Percentiles rank a stretch among this genome's conserved stretches.
Conservation (phyloP, 2,329 filamentous ascomycete species). For the Colletotrichum camelliae region DNA sequence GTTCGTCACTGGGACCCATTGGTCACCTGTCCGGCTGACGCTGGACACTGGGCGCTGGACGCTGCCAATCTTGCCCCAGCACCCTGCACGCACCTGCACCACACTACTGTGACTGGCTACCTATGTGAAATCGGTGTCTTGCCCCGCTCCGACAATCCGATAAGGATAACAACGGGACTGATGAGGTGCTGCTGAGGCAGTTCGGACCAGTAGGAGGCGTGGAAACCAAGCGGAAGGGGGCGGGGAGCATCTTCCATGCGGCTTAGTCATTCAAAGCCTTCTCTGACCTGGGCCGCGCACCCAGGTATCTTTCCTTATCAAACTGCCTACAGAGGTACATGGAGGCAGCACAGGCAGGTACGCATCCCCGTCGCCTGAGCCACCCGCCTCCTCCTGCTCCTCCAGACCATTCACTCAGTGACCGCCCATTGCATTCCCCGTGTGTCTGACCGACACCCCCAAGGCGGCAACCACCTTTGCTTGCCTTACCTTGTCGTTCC, state of each 20-base stretch:
- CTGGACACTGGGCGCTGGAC: neutral
- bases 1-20: neutral
- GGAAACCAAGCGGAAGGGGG: neutral
- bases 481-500: neutral
- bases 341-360: neutral
- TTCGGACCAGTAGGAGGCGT: neutral
- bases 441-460: slow-evolving; percentile 19
- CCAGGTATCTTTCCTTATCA: neutral
- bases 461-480: slow-evolving; percentile 22
- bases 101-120: neutral
- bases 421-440: slow-evolving; percentile 23
- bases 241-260: neutral
- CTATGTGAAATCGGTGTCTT: slow-evolving; percentile 11
- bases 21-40: slow-evolving; percentile 12
- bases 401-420: slow-evolving; percentile 12
- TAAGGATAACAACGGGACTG: slow-evolving; percentile 17
- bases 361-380: slow-evolving; percentile 8
- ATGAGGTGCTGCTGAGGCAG: neutral
- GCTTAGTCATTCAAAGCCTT: neutral
- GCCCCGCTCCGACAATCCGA: slow-evolving; percentile 21
- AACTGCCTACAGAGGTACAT: neutral
- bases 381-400: neutral
- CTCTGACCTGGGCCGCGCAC: neutral
- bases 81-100: slow-evolving; percentile 6
- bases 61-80: neutral